Conservation (phyloP, 192 early-diverging fungal species). For the Allomyces arbusculus region DNA sequence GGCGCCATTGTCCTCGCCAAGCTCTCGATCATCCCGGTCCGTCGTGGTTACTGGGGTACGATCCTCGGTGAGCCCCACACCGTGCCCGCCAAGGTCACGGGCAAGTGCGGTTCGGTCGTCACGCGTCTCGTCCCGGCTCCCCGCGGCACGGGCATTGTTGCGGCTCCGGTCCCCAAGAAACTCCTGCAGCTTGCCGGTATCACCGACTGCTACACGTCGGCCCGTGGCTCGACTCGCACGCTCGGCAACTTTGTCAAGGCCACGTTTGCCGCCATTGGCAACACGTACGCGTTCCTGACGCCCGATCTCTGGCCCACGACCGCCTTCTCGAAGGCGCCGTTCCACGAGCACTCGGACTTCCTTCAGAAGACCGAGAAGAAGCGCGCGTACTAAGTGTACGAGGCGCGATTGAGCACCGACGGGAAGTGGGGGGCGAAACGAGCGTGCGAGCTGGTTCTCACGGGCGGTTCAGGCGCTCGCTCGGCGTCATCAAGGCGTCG, state of each 20-base stretch:
- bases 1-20: conserved; percentile 98
- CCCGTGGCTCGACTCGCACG: conserved; percentile 91
- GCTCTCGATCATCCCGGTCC: conserved; percentile 91
- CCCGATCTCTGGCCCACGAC: conserved; percentile 91
- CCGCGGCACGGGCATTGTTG: conserved; percentile 97
- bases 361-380: conserved; percentile 34
- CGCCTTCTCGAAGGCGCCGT: conserved; percentile 67
- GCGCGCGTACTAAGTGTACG: neutral
- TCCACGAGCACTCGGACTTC: conserved; percentile 74
- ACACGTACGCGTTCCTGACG: conserved; percentile 93
- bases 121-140: conserved; percentile 92
- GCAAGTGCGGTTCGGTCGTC: conserved; percentile 83
- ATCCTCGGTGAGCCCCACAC: conserved; percentile 92
- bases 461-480: too few relatives aligned
- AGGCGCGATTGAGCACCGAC: too few relatives aligned
- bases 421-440: too few relatives aligned
- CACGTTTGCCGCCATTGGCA: conserved; percentile 84
- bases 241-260: conserved; percentile 99
- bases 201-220: conserved; percentile 89
- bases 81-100: conserved; percentile 91
- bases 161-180: conserved; percentile 94
- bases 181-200: conserved; percentile 92
- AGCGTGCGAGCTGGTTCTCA: too few relatives aligned
- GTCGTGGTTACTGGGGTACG: conserved; percentile 97
- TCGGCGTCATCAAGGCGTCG: too few relatives aligned